These are phyloP conservation scores for Pseudopyricularia javanii DNA, from an alignment of 2,329 filamentous ascomycete genomes.

Conservation along the genomic window DNA sequence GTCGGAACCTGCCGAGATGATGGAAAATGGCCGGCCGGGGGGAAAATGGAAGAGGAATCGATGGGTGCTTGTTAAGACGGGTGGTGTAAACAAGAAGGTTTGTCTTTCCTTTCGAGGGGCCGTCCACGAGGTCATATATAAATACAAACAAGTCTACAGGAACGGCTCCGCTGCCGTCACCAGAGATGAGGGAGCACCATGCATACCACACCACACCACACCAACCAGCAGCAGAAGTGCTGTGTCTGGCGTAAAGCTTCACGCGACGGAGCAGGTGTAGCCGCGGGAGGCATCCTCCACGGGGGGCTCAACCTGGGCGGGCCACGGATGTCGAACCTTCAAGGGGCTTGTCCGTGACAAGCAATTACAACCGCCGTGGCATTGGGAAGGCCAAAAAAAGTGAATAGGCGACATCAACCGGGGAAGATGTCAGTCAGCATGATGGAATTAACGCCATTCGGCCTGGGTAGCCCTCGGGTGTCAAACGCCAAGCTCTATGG, in stretches of 20 bases:
- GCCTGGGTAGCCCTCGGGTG: not conserved
- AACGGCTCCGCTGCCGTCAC: no score
- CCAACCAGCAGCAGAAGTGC: no score
- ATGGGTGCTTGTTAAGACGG: not conserved
- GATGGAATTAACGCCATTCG: not conserved
- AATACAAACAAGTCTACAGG: no score
- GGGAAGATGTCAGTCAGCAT: no score
- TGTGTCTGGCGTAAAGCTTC: no score
- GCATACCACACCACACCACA: no score
- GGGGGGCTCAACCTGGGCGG: not conserved
- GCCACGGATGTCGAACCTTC: no score
- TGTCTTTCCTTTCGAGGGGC: not conserved
- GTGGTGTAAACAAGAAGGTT: not conserved
- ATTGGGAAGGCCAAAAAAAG: no score
- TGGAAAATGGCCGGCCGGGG: not conserved
- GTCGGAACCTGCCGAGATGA: not conserved
- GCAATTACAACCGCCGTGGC: not conserved
- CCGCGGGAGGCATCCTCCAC: not conserved
- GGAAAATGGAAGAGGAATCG: not conserved
- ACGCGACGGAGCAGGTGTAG: not conserved
- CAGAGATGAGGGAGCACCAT: no score
- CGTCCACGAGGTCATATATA: not conserved
- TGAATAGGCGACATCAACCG: no score
- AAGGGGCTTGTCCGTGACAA: not conserved
- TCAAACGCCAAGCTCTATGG: not conserved